Conservation (phyloP, 495 filamentous ascomycete genomes). For the Penicillium dipodomyicola region DNA sequence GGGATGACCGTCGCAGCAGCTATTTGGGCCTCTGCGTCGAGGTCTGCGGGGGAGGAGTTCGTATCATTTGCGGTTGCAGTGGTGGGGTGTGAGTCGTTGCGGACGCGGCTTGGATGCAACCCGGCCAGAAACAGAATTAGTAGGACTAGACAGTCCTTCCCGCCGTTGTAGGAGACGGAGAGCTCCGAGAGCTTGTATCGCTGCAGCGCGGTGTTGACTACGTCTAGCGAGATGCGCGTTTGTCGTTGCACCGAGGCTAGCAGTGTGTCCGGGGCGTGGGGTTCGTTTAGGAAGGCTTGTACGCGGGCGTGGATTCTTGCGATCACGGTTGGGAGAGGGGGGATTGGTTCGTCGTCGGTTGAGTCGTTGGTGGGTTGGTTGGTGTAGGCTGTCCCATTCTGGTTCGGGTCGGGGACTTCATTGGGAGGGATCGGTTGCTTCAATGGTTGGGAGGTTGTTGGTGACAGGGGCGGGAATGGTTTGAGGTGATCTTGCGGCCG, state of each 20-base stretch:
- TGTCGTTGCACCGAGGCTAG: constrained; percentile 65
- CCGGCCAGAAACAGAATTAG: constrained; percentile 82
- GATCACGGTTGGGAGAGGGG: constrained; percentile 50
- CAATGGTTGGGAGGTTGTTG: constrained; percentile 3
- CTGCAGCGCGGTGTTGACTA: constrained; percentile 68
- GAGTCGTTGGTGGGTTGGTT: background rate
- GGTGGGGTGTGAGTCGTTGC: constrained; percentile 4
- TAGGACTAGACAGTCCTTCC: constrained; percentile 95
- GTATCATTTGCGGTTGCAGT: background rate
- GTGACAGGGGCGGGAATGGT: constrained; percentile 4
- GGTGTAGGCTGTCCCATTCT: constrained; percentile 5
- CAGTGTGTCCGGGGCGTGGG: constrained; percentile 56
- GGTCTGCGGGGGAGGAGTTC: constrained; percentile 10
- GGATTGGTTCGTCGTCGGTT: constrained; percentile 8
- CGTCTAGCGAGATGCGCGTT: constrained; percentile 63
- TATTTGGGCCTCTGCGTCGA: constrained; percentile 16
- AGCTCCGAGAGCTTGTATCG: constrained; percentile 73
- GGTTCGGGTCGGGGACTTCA: background rate
- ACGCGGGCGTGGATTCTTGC: constrained; percentile 61
- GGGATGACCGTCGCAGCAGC: constrained; percentile 49
- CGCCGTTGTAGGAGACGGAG: constrained; percentile 94
- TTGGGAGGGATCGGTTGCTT: background rate
- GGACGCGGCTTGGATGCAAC: constrained; percentile 39
- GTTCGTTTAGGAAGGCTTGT: constrained; percentile 62
- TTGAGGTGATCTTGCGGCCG: constrained; percentile 10